Conservation (phyloP, 208 protist species). For the Leishmania guyanensis region DNA sequence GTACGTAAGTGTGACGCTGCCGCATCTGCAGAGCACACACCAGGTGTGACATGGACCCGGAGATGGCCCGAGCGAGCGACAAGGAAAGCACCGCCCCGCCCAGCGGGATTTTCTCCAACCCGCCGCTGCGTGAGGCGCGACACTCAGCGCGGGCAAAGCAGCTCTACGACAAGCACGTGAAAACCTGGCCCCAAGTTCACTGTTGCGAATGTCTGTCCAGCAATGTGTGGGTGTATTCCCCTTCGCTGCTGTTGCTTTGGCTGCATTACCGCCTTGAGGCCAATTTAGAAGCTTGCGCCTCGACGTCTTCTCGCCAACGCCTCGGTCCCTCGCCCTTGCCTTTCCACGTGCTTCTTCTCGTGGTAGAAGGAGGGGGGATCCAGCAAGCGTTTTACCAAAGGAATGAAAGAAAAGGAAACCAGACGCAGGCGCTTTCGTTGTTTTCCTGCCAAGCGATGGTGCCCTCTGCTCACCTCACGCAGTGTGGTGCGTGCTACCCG, state of each 20-base stretch:
- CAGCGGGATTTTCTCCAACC: neutral
- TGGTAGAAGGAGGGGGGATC: neutral
- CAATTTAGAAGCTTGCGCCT: neutral
- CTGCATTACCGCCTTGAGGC: neutral
- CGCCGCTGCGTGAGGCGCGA: conserved; percentile 2
- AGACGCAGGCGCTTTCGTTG: neutral
- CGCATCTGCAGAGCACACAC: conserved; percentile 8
- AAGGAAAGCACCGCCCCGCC: neutral
- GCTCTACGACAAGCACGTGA: neutral
- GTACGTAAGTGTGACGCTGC: conserved; percentile 1
- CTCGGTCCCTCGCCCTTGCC: neutral
- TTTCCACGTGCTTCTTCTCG: neutral
- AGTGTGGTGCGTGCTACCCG: neutral
- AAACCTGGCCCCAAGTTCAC: neutral
- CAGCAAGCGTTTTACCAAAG: neutral
- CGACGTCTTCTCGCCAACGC: too few species aligned
- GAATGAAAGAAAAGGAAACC: neutral
- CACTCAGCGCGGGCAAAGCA: neutral
- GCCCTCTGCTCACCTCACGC: neutral
- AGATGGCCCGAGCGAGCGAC: neutral
- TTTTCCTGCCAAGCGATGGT: neutral
- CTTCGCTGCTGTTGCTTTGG: neutral
- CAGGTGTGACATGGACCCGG: conserved; percentile 9
- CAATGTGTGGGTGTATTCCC: neutral
- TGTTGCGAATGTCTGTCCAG: neutral